Evolutionary conservation across 805 yeast genomes (phyloP), one percentile per base, ranked within the genome.

Genomic region (Candida vaughaniae): DNA sequence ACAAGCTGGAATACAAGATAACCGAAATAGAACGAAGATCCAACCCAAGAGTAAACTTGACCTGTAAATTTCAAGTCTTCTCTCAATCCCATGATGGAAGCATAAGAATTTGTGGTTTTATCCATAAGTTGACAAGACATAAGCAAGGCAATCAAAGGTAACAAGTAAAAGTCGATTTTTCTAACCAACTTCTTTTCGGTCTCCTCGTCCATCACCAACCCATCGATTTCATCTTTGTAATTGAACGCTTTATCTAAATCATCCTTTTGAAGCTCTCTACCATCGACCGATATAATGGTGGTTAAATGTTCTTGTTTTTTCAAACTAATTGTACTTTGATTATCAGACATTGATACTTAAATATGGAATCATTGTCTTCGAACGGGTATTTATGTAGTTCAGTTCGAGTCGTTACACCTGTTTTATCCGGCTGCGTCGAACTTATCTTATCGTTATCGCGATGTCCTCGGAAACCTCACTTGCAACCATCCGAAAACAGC

Each of bases 1-100:
- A 79, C 73, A 37, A 72, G 57, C 45, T 77, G 80, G 49, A 77
- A 79, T 10, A 60, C 62, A 31, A 82, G 55, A 51, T 80, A 82
- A 3, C 88, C 89, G 26, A 82, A 31, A 57, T 69, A 55, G 48
- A 71, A 53, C 30, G 65, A 46, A 43, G 69, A 47, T 34, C 71
- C 62, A 45, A 60, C 52, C 65, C 69, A 63, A 6, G 28, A 25
- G 14, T 11, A 25, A 25, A 11, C n/a, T 18, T 29, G 32, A 8
- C 32, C 32, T 7, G 16, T 9, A 31, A 35, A 47, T 60, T 64
- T 58, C 44, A 64, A 52, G 38, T 63, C 71, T 5, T 51, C 47
- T 36, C 62, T 49, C 20, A 68, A 45, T 8, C 71, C 72, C 48
- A 66, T 52, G 17, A 66, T 43, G 0, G 68, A 46, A 15, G 69